Evolutionary conservation across 495 filamentous ascomycete genomes (phyloP), one percentile per base, ranked within the genome.

Genomic region (Daldinia vernicosa): DNA sequence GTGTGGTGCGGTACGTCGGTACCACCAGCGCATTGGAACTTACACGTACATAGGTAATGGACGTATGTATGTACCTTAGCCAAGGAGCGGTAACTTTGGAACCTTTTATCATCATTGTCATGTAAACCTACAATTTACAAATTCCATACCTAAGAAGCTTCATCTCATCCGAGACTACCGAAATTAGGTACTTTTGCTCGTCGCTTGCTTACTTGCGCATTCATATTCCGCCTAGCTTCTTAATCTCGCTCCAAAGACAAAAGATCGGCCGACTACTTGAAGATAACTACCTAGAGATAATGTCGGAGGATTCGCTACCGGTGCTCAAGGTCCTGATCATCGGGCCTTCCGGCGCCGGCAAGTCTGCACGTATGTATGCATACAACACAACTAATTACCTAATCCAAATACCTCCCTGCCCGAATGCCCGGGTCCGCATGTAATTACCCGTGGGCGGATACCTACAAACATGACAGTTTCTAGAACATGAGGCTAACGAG

Each of bases 321-420:
- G 80, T 82, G 35, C 78, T 87, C 60, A 86, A 86, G 80, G 77
- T 87, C 50, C 63, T 87, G 61, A 74, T 86, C 66, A 84, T 86
- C 74, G 85, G 85, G 27, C 82, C 84, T 27, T 86, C 84, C 39
- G 83, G 84, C 51, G 84, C 81, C 22, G 85, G 85, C 53, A 87
- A 87, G 75, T 84, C 83, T 30, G 84, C 84, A 63, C 74, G 85
- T 86, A 77, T 74, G 43, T 47, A 47, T 47, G 43, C 43, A 47
- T 47, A 47, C 43, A 47, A 35, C 5, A 47, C 43, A 47, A 35
- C 5, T 35, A 47, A 40, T 54, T 40, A 63, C 53, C 58, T 55
- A 27, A 63, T 43, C 19, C 15, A 17, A 27, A 30, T 2, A 51
- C 33, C 33, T 35, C 3, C 52, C 4, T 28, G n/a, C 39, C 17